phyloP scores from a whole-genome alignment of 2,329 filamentous ascomycete species.

The Talaromyces sp. region DNA sequence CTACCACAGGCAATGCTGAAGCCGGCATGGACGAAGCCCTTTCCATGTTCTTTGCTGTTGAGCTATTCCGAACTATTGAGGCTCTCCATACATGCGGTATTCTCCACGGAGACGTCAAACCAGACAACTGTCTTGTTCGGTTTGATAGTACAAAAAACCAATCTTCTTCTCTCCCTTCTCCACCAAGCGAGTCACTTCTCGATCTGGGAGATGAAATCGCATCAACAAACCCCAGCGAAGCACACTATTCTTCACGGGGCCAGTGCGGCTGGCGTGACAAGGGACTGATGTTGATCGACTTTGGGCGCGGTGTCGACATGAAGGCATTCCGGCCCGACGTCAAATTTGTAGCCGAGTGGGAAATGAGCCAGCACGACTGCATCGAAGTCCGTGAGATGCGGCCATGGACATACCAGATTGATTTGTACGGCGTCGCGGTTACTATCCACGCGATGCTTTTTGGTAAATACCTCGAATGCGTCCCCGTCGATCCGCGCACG shows the following conservation, averaged over 20 bases:
- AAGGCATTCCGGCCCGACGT: slow-evolving; percentile 69
- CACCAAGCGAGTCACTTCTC: slow-evolving; percentile 24
- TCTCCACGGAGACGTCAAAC: slow-evolving; percentile 90
- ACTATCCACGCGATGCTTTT: slow-evolving; percentile 86
- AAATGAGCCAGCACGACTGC: slow-evolving; percentile 79
- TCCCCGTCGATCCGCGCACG: slow-evolving; percentile 34
- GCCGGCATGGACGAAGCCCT: slow-evolving; percentile 83
- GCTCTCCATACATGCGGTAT: slow-evolving; percentile 73
- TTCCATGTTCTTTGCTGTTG: slow-evolving; percentile 92
- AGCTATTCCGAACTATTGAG: slow-evolving; percentile 85
- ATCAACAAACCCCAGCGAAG: slow-evolving; percentile 24
- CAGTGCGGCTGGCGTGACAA: slow-evolving; percentile 71
- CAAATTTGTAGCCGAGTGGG: slow-evolving; percentile 94
- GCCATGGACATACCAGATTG: slow-evolving; percentile 96
- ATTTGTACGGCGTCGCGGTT: slow-evolving; percentile 89
- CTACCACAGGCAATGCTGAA: slow-evolving; percentile 43
- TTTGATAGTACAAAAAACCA: slow-evolving; percentile 51
- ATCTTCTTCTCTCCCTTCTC: slow-evolving; percentile 15
- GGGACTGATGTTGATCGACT: slow-evolving; percentile 85
- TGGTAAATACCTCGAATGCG: slow-evolving; percentile 87
- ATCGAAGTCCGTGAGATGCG: slow-evolving; percentile 90
- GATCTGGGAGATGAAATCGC: slow-evolving; percentile 21
- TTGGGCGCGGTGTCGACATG: slow-evolving; percentile 93
- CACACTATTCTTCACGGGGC: slow-evolving; percentile 67
- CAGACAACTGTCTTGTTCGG: slow-evolving; percentile 89